Base-by-base conservation (phyloP, 306 rosid genomes). In the Citrullus mucosospermus region DNA sequence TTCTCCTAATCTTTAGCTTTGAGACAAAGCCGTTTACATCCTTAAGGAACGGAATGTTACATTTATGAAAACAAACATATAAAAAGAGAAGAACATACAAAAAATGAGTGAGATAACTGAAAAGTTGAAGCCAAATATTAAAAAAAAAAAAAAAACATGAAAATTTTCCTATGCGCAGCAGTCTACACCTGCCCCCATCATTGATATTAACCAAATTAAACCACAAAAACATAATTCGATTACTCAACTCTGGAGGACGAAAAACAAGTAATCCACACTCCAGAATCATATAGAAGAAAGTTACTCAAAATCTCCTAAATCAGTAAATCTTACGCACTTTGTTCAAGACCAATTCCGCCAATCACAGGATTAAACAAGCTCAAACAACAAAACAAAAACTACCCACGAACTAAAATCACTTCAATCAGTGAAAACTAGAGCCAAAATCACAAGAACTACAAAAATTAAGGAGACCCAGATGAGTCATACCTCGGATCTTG, bases 401-500 rank as follows among this genome's bases (percentile, higher is more conserved):
- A 69, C 79, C 15, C 72, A 79, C 72, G 13, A 70, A 51, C 69
- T 51, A 82, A 82, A 79, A 70, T 22, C 8, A 70, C 25, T 14
- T 48, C 30, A 51, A 59, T 11, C 20, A 78, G 5, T 50, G 13
- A 36, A 66, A 70, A 59, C 50, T 51, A 28, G 36, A 60, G 71
- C 53, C 53, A 39, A 79, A 77, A 20, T 16, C 32, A 65, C 22
- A 61, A 62, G 55, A 50, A 48, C 30, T 9, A 79, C n/a, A 28
- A 1, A 76, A 78, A 74, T 22, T 46, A 66, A 82, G 73, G 85
- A n/a, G 16, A 78, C 80, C 84, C 78, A 87, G 82, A 87, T 12
- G 77, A 71, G 54, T 34, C 57, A 43, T 58, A 91, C 97, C 89
- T 86, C 86, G 80, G 93, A 90, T 93, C 90, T 84, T 79, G 91